Evolutionary conservation across 169 alveolate genomes (phyloP), one percentile per base, ranked within the genome.

Genomic region (Babesia caballi): DNA sequence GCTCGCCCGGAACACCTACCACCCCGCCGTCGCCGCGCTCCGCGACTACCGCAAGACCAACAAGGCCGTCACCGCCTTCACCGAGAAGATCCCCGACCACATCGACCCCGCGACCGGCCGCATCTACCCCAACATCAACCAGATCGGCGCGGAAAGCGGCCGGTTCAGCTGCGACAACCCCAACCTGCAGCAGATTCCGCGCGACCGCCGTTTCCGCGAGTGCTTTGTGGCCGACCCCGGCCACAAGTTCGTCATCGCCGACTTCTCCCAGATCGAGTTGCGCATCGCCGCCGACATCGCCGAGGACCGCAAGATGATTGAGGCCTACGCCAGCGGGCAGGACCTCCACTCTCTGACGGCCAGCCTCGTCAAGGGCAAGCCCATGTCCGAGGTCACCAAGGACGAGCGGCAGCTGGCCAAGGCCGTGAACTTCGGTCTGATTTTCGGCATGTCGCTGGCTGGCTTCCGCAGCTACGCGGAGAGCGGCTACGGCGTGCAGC

Each of bases 381-480:
- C 60, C 28, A 87, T 89, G 25, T 28, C 57, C 21, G 88, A 82
- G 42, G 70, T 91, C n/a, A 73, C 82, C 32, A 86, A 90, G 67
- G 94, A 83, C 17, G 96, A 91, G 51, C 78, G 96, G n/a, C 96
- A 91, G 68, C 86, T 91, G 52, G 96, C 96, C 33, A 91, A 91
- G 82, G 96, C 96, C 21, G 92, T 91, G 36, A 91, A 91, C 65
- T 91, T 91, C 59, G 96, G 96, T 11, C 56, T 91, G 44, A 85
- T 91, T 36, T 91, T 85, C 80, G 96, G 96, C n/a, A 91, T 91
- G 93, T 84, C 92, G 35, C 83, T 81, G 36, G 83, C 69, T 9
- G 84, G 91, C 25, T 82, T 92, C 88, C 84, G 85, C 47, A 88
- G 61, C 76, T 92, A 92, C 59, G 95, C 95, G 35, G 88, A 87